phyloP scores from a whole-genome alignment of 2,329 filamentous ascomycete genomes.

The Hawksworthiomyces lignivorus region DNA sequence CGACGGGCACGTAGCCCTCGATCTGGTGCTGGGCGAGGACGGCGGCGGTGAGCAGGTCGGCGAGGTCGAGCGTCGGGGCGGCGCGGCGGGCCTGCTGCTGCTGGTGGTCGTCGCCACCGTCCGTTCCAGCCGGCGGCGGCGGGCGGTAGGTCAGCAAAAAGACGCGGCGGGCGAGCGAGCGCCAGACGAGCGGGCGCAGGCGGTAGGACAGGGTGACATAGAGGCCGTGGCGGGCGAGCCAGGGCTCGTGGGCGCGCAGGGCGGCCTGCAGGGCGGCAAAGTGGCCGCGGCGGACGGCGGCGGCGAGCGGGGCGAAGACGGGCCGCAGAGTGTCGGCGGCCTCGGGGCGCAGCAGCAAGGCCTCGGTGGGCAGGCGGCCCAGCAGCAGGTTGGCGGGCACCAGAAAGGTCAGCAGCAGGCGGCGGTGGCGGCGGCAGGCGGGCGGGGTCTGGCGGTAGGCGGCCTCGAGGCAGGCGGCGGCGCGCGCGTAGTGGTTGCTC shows the following conservation, averaged over 20 bases:
- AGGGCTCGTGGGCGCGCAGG: conserved; percentile 56
- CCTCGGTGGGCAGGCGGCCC: conserved; percentile 67
- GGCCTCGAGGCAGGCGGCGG: conserved; percentile 64
- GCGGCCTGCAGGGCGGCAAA: conserved; percentile 61
- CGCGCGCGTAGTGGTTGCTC: conserved; percentile 73
- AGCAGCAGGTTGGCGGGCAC: conserved; percentile 77
- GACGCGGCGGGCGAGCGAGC: conserved; percentile 67
- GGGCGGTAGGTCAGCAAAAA: conserved; percentile 74
- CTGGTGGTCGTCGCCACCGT: neutral
- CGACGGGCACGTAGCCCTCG: conserved; percentile 46
- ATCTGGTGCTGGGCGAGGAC: conserved; percentile 56
- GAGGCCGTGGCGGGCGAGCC: conserved; percentile 69
- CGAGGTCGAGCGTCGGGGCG: conserved; percentile 68
- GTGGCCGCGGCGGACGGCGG: conserved; percentile 65
- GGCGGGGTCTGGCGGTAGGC: conserved; percentile 66
- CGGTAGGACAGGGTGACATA: conserved; percentile 69
- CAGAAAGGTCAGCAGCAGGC: conserved; percentile 74
- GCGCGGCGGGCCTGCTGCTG: conserved; percentile 33
- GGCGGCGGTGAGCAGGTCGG: conserved; percentile 58
- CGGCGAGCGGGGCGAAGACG: conserved; percentile 66
- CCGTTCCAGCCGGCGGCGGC: conserved; percentile 39
- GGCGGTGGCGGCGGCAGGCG: conserved; percentile 62
- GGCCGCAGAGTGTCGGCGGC: conserved; percentile 52
- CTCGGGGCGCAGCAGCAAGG: conserved; percentile 63
- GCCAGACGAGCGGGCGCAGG: conserved; percentile 76